A percentile compares a stretch with the other conserved stretches of the same genome.
phyloP scores from a whole-genome alignment of 2,329 filamentous ascomycete genomes.

The Xylariaceae sp. region DNA sequence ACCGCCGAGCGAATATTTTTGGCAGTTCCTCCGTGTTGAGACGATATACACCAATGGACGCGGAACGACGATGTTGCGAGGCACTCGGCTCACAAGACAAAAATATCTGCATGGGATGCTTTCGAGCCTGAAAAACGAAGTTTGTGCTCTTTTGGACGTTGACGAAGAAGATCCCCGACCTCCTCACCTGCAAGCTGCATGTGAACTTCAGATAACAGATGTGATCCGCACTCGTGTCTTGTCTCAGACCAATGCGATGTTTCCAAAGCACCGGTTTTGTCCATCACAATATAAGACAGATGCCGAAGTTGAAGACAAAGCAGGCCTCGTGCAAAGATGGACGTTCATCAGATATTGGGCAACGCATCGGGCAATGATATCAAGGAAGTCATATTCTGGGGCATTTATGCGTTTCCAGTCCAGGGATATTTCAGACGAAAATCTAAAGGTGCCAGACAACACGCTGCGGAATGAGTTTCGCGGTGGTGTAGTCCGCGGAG shows the following conservation, averaged over 20 bases:
- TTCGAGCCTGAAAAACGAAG: conserved; percentile 40
- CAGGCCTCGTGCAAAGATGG: conserved; percentile 53
- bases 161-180: conserved; percentile 35
- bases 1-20: background rate
- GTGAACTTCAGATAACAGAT: conserved; percentile 40
- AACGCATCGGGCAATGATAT: conserved; percentile 7
- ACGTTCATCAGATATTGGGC: conserved; percentile 37
- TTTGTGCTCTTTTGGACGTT: conserved; percentile 41
- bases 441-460: conserved; percentile 31
- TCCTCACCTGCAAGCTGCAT: conserved; percentile 35
- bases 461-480: conserved; percentile 37
- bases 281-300: conserved; percentile 18
- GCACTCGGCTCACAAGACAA: conserved; percentile 35
- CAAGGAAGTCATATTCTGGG: conserved; percentile 4
- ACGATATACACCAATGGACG: conserved; percentile 10
- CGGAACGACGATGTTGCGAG: conserved; percentile 33
- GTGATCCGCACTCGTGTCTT: conserved; percentile 44
- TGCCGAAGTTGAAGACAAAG: conserved; percentile 27
- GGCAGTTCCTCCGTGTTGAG: conserved; percentile 17
- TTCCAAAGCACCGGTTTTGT: conserved; percentile 37
- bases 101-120: conserved; percentile 35
- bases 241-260: conserved; percentile 54
- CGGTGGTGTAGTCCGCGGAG: conserved; percentile 38
- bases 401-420: conserved; percentile 21
- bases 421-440: conserved; percentile 16